Evolutionary conservation across 805 yeast species (phyloP), one percentile per base, ranked within the genome.

Genomic region (Sugiyamaella marilandica): DNA sequence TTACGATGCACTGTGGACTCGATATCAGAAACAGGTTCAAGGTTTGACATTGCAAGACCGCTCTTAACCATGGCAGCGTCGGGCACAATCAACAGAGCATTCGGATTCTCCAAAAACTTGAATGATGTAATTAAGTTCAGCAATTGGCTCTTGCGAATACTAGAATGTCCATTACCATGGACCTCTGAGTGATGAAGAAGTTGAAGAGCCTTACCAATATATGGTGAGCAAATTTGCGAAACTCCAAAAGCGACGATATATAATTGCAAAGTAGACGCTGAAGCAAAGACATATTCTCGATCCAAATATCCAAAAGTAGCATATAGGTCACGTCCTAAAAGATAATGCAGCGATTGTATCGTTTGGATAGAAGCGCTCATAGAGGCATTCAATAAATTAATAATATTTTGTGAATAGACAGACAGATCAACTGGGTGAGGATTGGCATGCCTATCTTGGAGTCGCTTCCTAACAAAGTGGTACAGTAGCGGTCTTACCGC

Each of bases 401-500:
- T 24, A 10, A 61, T 48, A 14, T 52, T 54, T 10, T 57, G 56
- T 1, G 64, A 51, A 10, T 39, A 39, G 13, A 14, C 43, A 21
- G 45, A 55, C 10, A 43, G 26, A 5, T 56, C 49, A 16, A 56
- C 13, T 19, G 59, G 60, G 5, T 56, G 51, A 2, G 59, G 56
- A 10, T 49, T 41, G 3, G 52, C 16, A 24, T 41, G 47, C 34
- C 51, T 46, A n/a, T 52, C 53, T 10, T 37, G 35, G 10, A 60
- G 51, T 11, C 64, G 51, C 50, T 60, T 50, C 18, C 58, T 51
- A 2, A 61, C 59, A 51, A 61, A 61, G 41, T 60, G 57, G 14
- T 59, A 50, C 35, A 61, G 45, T 33, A 61, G 47, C 2, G 64
- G 64, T n/a, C 64, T 47, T 11, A 61, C 60, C 2, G 62, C 49